phyloP scores from a whole-genome alignment of 1,284 basidiomycete genomes.

The Ceratobasidium sp. region DNA sequence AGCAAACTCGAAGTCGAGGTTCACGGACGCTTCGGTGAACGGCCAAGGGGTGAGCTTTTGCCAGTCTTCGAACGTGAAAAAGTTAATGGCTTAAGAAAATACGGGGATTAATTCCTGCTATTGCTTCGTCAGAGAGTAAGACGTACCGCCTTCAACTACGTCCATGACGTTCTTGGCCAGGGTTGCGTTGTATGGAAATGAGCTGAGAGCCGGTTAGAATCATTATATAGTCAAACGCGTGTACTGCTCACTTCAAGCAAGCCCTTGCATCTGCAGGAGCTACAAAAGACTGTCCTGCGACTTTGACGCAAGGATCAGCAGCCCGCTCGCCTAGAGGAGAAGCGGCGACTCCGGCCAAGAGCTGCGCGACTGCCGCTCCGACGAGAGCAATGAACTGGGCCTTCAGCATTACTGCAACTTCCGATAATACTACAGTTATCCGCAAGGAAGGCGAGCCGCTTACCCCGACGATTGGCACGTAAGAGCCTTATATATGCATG shows the following conservation, averaged over 20 bases:
- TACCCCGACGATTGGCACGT: neutral
- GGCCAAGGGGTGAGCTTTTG: constrained; percentile 65
- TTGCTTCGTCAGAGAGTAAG: neutral
- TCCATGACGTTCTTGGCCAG: constrained; percentile 61
- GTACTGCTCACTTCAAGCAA: constrained; percentile 49
- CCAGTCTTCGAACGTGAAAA: constrained; percentile 69
- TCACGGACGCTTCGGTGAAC: constrained; percentile 65
- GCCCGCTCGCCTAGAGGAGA: constrained; percentile 14
- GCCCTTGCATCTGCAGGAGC: constrained; percentile 62
- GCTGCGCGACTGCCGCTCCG: constrained; percentile 7
- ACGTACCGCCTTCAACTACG: constrained; percentile 35
- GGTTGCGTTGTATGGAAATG: constrained; percentile 69
- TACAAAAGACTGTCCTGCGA: constrained; percentile 59
- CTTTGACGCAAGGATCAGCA: constrained; percentile 57
- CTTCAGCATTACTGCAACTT: neutral
- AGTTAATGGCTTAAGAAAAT: constrained; percentile 59
- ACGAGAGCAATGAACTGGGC: constrained; percentile 13
- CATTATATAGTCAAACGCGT: neutral
- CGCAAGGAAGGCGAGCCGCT: neutral
- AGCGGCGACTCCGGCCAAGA: constrained; percentile 1
- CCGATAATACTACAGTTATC: neutral
- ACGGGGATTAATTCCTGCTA: neutral
- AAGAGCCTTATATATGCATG: neutral
- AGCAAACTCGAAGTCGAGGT: constrained; percentile 59
- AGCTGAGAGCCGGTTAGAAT: constrained; percentile 47